Conservation (phyloP, 2,329 filamentous ascomycete species). For the Colletotrichum eremochloae region DNA sequence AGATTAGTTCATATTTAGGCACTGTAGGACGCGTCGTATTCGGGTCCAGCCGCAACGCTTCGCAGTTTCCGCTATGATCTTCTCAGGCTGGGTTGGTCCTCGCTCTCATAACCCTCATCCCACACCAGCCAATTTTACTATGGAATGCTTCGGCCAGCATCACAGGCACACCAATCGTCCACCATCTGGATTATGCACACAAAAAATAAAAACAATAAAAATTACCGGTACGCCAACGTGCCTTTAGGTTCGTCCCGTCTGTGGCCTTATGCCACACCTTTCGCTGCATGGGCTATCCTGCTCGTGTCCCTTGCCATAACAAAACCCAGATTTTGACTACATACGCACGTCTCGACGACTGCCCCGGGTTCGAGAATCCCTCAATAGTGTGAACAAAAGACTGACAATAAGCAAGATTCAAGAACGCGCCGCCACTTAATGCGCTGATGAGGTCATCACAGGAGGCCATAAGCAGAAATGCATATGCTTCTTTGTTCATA, state of each 20-base stretch:
- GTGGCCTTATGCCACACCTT: neutral
- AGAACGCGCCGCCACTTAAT: neutral
- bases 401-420: neutral
- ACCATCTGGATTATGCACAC: slow-evolving; percentile 14
- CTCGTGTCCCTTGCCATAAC: neutral
- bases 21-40: slow-evolving; percentile 17
- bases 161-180: neutral
- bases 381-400: neutral
- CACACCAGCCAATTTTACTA: neutral
- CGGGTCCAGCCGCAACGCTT: slow-evolving; percentile 27
- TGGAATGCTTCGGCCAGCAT: slow-evolving; percentile 13
- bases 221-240: too few relatives aligned
- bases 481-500: too few relatives aligned
- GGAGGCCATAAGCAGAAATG: neutral
- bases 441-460: neutral
- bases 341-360: slow-evolving; percentile 14
- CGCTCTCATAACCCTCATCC: neutral
- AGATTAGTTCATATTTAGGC: neutral
- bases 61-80: slow-evolving; percentile 15
- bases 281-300: slow-evolving; percentile 7
- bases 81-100: slow-evolving; percentile 19
- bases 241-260: neutral
- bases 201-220: neutral
- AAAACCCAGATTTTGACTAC: neutral
- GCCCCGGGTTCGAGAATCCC: slow-evolving; percentile 3